Conservation (phyloP, 768 basidiomycete genomes). For the Stropharia rugosoannulata region DNA sequence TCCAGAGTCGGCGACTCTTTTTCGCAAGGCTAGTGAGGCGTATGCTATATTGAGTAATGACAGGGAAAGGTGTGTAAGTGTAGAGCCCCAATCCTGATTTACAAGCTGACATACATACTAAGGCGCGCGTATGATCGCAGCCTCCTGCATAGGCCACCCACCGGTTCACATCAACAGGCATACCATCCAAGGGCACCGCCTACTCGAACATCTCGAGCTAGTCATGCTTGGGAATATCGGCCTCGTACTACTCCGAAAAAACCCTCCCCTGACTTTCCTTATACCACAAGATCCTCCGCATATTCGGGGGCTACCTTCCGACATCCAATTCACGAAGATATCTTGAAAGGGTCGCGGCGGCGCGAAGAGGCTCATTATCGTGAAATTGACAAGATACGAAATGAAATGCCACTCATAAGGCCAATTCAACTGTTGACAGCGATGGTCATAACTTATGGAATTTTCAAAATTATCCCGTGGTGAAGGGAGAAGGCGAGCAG, state of each 20-base stretch:
- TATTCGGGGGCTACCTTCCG: constrained; percentile 11
- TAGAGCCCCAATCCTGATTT: not conserved
- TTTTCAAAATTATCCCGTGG: constrained; percentile 8
- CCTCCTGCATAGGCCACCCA: constrained; percentile 28
- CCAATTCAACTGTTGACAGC: constrained; percentile 21
- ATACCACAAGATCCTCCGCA: constrained; percentile 15
- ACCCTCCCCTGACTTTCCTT: constrained; percentile 22
- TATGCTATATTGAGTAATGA: constrained; percentile 45
- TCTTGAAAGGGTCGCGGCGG: constrained; percentile 20
- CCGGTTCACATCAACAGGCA: constrained; percentile 4
- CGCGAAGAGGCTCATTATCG: constrained; percentile 23
- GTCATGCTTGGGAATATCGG: constrained; percentile 39
- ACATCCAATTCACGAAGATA: constrained; percentile 15
- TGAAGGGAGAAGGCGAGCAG: not conserved
- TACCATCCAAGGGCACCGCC: constrained; percentile 26
- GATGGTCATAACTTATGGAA: constrained; percentile 16
- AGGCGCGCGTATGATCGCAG: constrained; percentile 47
- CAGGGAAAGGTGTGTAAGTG: constrained; percentile 33
- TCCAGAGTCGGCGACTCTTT: constrained; percentile 35
- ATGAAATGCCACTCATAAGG: constrained; percentile 20
- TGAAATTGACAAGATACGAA: constrained; percentile 24
- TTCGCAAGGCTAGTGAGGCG: constrained; percentile 40
- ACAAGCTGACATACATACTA: not conserved
- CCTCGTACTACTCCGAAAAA: constrained; percentile 16
- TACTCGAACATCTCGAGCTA: constrained; percentile 31